These are phyloP conservation scores for Penicillium sp. DNA, from an alignment of 2,329 filamentous ascomycete species.

Conservation along the genomic window DNA sequence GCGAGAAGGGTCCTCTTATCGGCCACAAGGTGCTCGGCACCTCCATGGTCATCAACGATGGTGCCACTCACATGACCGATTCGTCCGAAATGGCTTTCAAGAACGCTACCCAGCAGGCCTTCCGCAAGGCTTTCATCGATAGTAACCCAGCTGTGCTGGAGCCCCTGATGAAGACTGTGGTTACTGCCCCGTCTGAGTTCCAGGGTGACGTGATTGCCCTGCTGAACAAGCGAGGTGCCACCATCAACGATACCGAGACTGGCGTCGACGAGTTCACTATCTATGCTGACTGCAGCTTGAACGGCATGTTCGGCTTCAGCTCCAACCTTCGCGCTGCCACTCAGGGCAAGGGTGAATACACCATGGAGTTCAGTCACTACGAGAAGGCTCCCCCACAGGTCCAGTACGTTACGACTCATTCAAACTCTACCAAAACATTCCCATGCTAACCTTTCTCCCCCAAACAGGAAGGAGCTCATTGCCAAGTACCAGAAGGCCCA, in stretches of 20 bases:
- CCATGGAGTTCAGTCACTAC: constrained; percentile 99
- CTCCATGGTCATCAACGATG: constrained; percentile 91
- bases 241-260: constrained; percentile 94
- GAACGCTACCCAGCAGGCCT: constrained; percentile 91
- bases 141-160: constrained; percentile 84
- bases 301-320: constrained; percentile 97
- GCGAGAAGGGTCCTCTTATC: constrained; percentile 83
- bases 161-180: constrained; percentile 96
- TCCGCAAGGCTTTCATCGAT: constrained; percentile 86
- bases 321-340: constrained; percentile 88
- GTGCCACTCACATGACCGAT: constrained; percentile 96
- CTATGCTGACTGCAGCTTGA: constrained; percentile 86
- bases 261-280: constrained; percentile 93
- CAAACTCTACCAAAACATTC: not conserved
- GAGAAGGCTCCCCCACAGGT: constrained; percentile 81
- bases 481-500: constrained; percentile 68
- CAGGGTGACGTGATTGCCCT: constrained; percentile 94
- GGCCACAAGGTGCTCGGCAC: constrained; percentile 91
- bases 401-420: constrained; percentile 65
- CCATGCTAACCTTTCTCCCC: constrained; percentile 12
- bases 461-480: constrained; percentile 63
- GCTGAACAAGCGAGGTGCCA: constrained; percentile 94
- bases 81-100: constrained; percentile 97
- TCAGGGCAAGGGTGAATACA: constrained; percentile 98
- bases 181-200: constrained; percentile 95